Base-by-base conservation (phyloP, 2,329 filamentous ascomycete species). In the Beauveria scarabaeidicola region DNA sequence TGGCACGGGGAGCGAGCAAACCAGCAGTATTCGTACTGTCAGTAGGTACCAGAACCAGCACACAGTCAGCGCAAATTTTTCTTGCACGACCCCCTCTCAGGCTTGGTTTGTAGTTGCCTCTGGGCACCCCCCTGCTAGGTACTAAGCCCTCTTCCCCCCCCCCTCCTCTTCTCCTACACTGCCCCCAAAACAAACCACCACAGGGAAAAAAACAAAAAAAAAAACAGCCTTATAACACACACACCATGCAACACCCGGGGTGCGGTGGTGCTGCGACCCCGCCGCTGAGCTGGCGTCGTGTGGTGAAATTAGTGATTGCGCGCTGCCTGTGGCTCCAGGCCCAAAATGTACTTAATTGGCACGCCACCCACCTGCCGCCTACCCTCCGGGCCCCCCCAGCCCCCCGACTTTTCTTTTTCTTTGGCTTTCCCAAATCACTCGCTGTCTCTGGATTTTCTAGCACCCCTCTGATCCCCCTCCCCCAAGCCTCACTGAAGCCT, bases 261-360 rank as follows among this genome's bases (percentile, higher is more conserved):
- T 36, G 32, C 32, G 32, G 11, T 36, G 32, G 32, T 51, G 32
- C 21, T 38, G n/a, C 50, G 50, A 40, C 52, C 52, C 32, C 52
- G 36, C 52, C 43, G 38, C n/a, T 41, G 36, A 25, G 36, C 41
- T 32, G 52, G 38, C 23, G 23, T 41, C 50, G 61, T 54, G 65
- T 67, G 32, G 32, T 36, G 32, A 15, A 36, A 36, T 36, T 36
- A 36, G 32, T 72, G 70, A 73, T 73, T 73, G 68, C 36, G 47
- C 47, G 36, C 52, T 27, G 40, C 52, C 41, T 56, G 52, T 56
- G 41, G 52, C 19, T 43, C 52, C 25, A 61, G 59, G 64, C 64
- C 10, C 61, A 61, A 59, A 65, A 68, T 66, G 67, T 73, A 73
- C 70, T 71, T 73, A 73, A 69, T 69, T 63, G 65, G 69, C 66